Evolutionary conservation across 257 asterid species (phyloP), one percentile per base, ranked within the genome.

Genomic region (Parsonsia alboflavescens): DNA sequence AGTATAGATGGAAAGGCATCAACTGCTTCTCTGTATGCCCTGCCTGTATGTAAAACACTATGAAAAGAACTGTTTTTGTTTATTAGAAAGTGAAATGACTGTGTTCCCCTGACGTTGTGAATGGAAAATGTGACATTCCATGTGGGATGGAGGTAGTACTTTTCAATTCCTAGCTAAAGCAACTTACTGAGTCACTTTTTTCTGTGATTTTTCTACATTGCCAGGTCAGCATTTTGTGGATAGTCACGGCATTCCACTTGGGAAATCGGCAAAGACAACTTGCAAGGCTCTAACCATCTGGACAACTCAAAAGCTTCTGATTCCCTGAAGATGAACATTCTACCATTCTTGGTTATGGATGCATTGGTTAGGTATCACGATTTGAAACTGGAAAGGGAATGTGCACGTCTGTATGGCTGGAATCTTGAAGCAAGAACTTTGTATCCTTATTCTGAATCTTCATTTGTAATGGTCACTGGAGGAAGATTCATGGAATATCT

Each of bases 221-320:
- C 49, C 70, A 90, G 98, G 95, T 87, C 36, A 90, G 97, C 80
- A 58, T 85, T 13, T 33, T 84, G 71, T 94, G 99, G 99, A 82
- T 90, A 68, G 79, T 79, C 58, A 85, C 90, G 11, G 96, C 96
- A 10, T 92, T 83, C 77, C 87, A 84, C 79, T 82, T 89, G 75
- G 99, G 99, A 48, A 84, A 81, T 63, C 81, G 85, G 73, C 95
- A 90, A 75, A 83, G 77, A 65, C 86, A 86, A 77, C 93, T 89
- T 62, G 91, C 96, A 26, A 88, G 70, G 82, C 69, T 79, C 66
- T 88, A 85, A 71, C 82, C 84, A 45, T 83, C 85, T 57, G 84
- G 16, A 68, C 80, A 79, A 1, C 77, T 70, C 8, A 84, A 86
- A 61, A 73, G 78, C 70, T 57, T 42, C 30, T 64, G 68, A 45